phyloP scores from a whole-genome alignment of 805 yeast species.

The Yarrowia keelungensis region DNA sequence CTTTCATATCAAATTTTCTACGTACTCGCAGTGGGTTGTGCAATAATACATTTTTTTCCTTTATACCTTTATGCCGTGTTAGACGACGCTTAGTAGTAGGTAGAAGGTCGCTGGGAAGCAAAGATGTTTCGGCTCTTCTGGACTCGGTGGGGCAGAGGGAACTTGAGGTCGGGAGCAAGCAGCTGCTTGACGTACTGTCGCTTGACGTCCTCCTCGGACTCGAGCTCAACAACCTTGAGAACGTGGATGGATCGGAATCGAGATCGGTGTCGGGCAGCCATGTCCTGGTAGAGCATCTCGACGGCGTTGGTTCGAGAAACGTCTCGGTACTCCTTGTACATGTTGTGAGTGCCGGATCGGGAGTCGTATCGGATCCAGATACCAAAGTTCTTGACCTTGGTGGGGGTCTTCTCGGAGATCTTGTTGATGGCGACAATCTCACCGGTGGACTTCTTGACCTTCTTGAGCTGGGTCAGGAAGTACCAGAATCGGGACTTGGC shows the following conservation, averaged over 20 bases:
- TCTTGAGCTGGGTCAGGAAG: constrained; percentile 98
- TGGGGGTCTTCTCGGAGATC: constrained; percentile 94
- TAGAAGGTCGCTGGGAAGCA: constrained; percentile 93
- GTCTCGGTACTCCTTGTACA: constrained; percentile 99
- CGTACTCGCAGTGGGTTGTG: constrained; percentile 8
- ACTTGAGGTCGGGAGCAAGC: constrained; percentile 92
- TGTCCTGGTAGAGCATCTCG: constrained; percentile 97
- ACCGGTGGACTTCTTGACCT: constrained; percentile 99
- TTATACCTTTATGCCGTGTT: constrained; percentile 9
- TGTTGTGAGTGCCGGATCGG: constrained; percentile 99
- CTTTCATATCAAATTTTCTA: neutral
- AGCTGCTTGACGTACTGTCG: constrained; percentile 99
- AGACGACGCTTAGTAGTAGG: constrained; percentile 78
- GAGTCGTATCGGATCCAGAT: constrained; percentile 99
- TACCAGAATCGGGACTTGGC: constrained; percentile 99
- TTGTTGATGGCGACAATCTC: constrained; percentile 93
- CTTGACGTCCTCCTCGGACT: constrained; percentile 97
- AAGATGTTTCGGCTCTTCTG: constrained; percentile 86
- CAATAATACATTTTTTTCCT: constrained; percentile 37
- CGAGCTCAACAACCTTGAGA: constrained; percentile 98
- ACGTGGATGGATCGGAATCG: constrained; percentile 99
- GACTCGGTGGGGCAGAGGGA: constrained; percentile 99
- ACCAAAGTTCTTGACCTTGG: constrained; percentile 99
- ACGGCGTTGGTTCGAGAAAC: constrained; percentile 99
- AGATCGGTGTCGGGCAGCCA: constrained; percentile 99